phyloP scores from a whole-genome alignment of 768 basidiomycete species.

The Lactifluus rugatus region DNA sequence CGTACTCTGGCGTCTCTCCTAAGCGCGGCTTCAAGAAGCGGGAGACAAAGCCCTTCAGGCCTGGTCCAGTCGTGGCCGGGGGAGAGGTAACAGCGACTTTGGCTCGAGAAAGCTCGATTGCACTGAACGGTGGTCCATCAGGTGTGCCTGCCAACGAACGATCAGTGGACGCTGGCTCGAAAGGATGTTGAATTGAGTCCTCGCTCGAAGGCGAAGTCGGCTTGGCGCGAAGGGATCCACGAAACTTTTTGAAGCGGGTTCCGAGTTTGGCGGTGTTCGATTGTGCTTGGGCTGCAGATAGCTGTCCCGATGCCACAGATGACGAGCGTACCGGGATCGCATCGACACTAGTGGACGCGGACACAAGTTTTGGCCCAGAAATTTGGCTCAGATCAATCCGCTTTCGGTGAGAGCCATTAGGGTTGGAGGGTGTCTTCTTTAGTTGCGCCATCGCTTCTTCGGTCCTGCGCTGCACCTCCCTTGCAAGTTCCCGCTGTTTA shows the following conservation, averaged over 20 bases:
- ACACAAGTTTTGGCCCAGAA: slow-evolving; percentile 32
- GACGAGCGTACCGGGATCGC: slow-evolving; percentile 25
- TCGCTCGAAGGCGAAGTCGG: slow-evolving; percentile 42
- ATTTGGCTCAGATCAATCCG: slow-evolving; percentile 31
- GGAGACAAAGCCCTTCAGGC: slow-evolving; percentile 73
- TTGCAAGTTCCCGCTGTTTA: slow-evolving; percentile 16
- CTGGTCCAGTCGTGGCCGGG: slow-evolving; percentile 64
- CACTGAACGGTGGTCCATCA: slow-evolving; percentile 31
- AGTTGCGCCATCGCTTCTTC: slow-evolving; percentile 33
- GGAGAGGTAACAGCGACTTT: slow-evolving; percentile 50
- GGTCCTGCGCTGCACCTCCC: slow-evolving; percentile 15
- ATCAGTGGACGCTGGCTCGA: slow-evolving; percentile 34
- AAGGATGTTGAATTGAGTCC: slow-evolving; percentile 35
- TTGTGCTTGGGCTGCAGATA: slow-evolving; percentile 6
- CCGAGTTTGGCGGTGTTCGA: slow-evolving; percentile 47
- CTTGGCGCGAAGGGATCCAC: slow-evolving; percentile 55
- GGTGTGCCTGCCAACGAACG: slow-evolving; percentile 28
- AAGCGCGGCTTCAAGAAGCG: slow-evolving; percentile 46
- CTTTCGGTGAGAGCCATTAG: slow-evolving; percentile 23
- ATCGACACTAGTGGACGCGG: slow-evolving; percentile 32
- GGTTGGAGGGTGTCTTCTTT: slow-evolving; percentile 34
- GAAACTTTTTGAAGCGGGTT: slow-evolving; percentile 61
- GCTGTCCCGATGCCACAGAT: slow-evolving; percentile 20
- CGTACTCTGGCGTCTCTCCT: slow-evolving; percentile 25
- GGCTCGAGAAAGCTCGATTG: slow-evolving; percentile 43